Conservation (phyloP, 345 rosid genomes). For the Xanthoceras sorbifolium region DNA sequence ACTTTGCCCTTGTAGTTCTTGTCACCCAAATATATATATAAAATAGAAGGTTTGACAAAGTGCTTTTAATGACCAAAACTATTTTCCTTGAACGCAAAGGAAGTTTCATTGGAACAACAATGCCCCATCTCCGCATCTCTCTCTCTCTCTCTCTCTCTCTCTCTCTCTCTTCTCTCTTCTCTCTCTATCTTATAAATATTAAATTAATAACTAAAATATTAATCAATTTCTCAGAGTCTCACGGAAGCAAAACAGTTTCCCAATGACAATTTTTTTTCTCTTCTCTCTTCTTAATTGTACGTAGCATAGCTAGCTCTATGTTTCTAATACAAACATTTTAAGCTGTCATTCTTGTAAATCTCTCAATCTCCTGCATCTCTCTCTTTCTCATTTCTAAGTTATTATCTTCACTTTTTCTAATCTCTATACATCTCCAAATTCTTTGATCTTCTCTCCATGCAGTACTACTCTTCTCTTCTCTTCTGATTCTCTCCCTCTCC, state of each 20-base stretch:
- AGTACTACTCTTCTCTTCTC: conserved; percentile 30
- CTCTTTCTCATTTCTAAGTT: neutral
- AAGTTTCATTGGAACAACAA: conserved; percentile 44
- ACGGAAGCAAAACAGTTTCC: conserved; percentile 38
- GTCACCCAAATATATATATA: conserved; percentile 22
- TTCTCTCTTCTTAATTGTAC: too few species aligned
- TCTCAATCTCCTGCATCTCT: neutral
- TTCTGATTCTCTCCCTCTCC: conserved; percentile 4
- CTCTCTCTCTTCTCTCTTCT: too few species aligned
- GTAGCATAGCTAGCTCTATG: conserved; percentile 10
- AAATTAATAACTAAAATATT: neutral
- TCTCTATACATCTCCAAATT: conserved; percentile 15
- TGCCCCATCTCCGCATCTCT: conserved; percentile 37
- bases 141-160: conserved; percentile 40
- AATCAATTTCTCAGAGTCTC: conserved; percentile 16
- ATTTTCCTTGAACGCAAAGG: conserved; percentile 72
- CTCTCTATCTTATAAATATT: neutral
- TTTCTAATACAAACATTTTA: conserved; percentile 27
- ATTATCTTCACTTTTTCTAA: neutral
- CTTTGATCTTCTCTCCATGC: conserved; percentile 26
- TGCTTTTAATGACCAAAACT: conserved; percentile 38
- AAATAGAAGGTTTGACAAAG: conserved; percentile 50
- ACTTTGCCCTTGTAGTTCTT: neutral
- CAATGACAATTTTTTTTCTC: conserved; percentile 12
- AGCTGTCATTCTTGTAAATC: conserved; percentile 25